Conservation (phyloP, 2,329 filamentous ascomycete genomes). For the Fusarium sp. region DNA sequence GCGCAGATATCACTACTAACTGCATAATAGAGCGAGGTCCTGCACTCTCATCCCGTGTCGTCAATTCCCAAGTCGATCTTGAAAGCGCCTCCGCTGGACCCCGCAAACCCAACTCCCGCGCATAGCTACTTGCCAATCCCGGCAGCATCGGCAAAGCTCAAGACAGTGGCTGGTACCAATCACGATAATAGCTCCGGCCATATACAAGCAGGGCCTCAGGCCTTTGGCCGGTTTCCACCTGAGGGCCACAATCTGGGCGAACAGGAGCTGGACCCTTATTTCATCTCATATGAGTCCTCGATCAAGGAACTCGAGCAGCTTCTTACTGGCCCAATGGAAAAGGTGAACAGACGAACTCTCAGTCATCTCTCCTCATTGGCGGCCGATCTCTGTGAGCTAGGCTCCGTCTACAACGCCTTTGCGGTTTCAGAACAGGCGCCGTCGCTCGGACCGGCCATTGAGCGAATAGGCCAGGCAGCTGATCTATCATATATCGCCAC, state of each 20-base stretch:
- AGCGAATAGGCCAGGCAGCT: conserved; percentile 91
- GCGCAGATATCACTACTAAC: conserved; percentile 28
- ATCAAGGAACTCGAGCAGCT: conserved; percentile 91
- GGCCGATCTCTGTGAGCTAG: conserved; percentile 89
- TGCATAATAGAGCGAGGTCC: conserved; percentile 79
- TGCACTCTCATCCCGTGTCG: conserved; percentile 88
- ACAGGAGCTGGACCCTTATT: conserved; percentile 94
- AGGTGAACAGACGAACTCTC: conserved; percentile 89
- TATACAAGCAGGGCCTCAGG: conserved; percentile 59
- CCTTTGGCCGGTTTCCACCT: conserved; percentile 84
- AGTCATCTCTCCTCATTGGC: conserved; percentile 86
- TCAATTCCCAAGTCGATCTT: conserved; percentile 94
- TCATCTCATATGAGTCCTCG: conserved; percentile 89
- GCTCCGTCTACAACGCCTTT: conserved; percentile 96
- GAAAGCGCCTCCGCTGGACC: conserved; percentile 93
- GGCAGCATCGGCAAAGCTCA: conserved; percentile 85
- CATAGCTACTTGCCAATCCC: conserved; percentile 91
- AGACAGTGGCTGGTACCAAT: conserved; percentile 58
- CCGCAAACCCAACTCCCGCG: conserved; percentile 88
- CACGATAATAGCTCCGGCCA: conserved; percentile 49
- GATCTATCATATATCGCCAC: conserved; percentile 97
- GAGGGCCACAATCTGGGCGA: conserved; percentile 80
- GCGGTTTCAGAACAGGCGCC: conserved; percentile 92
- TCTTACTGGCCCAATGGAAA: conserved; percentile 93
- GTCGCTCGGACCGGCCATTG: conserved; percentile 89